Base-by-base conservation (phyloP, 306 rosid genomes). In the Begonia fuchsioides region DNA sequence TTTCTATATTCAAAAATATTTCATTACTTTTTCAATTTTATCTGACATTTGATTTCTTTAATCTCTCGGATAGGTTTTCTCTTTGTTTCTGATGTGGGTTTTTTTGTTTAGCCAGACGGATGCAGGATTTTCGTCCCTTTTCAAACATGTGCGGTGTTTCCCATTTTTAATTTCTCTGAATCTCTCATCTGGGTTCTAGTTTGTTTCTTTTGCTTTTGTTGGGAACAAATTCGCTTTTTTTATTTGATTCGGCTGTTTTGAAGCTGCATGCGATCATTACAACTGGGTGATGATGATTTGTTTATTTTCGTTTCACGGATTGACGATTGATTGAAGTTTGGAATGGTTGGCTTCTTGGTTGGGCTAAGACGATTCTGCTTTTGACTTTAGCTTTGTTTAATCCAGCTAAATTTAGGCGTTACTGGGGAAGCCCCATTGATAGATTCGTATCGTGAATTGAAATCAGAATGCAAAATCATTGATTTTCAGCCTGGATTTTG, bases 71-170 rank as follows among this genome's bases (percentile, higher is more conserved):
- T 4, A 26, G 35, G 35, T 4, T 26, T 26, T 15, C 15, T 43
- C 50, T 20, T 39, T 26, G 43, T 32, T 52, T 54, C 64, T 51
- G 11, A 47, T 48, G 35, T 47, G 57, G 67, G 65, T 44, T 57
- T 61, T 47, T 59, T 26, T 54, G 39, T 39, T 14, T 39, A 15
- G 39, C 50, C 11, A n/a, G 9, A 35, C 12, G 12, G 18, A 18
- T 20, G 53, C 50, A 47, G 35, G 17, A 10, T 41, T 41, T 26
- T 26, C 35, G 53, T 41, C 52, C 54, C 8, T 55, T 55, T 53
- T 32, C 15, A 47, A 38, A 9, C 47, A 65, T 76, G 80, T 75
- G 60, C 54, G 15, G 38, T 46, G n/a, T 15, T 59, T 62, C 16
- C 47, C 8, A 44, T 53, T 46, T 18, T 43, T 1, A 39, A 18